A percentile compares a stretch with the other conserved stretches of the same genome.
phyloP scores from a whole-genome alignment of 2,329 filamentous ascomycete genomes.

The Penicillium sp. region DNA sequence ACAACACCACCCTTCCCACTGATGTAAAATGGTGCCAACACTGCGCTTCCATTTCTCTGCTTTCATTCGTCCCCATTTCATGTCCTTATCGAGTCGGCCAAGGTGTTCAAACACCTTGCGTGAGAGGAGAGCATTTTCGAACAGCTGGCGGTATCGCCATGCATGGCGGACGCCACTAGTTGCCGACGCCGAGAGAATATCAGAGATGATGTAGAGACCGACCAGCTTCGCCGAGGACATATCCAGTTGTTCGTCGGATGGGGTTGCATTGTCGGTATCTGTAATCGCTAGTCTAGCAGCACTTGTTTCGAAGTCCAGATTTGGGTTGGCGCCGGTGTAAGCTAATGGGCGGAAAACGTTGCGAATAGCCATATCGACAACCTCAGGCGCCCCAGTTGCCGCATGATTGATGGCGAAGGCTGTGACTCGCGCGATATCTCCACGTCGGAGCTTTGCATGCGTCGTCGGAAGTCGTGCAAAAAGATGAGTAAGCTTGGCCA shows the following conservation, averaged over 20 bases:
- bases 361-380: conserved; percentile 80
- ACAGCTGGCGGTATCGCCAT: conserved; percentile 80
- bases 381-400: conserved; percentile 79
- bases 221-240: conserved; percentile 72
- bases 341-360: conserved; percentile 78
- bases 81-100: conserved; percentile 67
- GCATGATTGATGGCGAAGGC: conserved; percentile 87
- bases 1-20: conserved; percentile 65
- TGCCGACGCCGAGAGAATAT: conserved; percentile 74
- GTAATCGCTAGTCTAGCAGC: conserved; percentile 33
- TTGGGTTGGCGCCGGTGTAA: conserved; percentile 67
- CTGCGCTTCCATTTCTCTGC: conserved; percentile 83
- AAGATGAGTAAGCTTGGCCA: conserved; percentile 78
- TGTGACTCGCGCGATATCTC: conserved; percentile 81
- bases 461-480: conserved; percentile 77
- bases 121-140: conserved; percentile 68
- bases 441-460: conserved; percentile 71
- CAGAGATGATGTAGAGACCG: conserved; percentile 74
- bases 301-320: conserved; percentile 35
- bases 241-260: conserved; percentile 54
- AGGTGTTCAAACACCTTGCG: conserved; percentile 72
- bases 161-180: conserved; percentile 76
- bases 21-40: conserved; percentile 63
- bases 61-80: conserved; percentile 76
- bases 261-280: conserved; percentile 34